Evolutionary conservation across 768 basidiomycete species (phyloP).

Genomic region (Pleurotus citrinopileatus): DNA sequence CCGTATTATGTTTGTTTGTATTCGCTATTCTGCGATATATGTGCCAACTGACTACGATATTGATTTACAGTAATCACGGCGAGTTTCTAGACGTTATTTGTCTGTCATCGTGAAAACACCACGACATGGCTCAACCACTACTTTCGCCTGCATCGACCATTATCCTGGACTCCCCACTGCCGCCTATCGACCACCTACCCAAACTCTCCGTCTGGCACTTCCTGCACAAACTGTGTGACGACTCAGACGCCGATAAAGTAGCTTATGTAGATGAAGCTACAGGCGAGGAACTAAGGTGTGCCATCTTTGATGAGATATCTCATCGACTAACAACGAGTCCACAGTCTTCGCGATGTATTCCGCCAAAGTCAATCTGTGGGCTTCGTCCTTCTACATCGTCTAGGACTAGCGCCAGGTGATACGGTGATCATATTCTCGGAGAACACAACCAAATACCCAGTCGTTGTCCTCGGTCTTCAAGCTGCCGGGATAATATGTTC

Average conservation of each 20-base stretch:
- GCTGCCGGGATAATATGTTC: constrained; percentile 4
- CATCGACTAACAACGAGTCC: neutral
- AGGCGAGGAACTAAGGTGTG: neutral
- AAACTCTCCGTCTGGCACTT: neutral
- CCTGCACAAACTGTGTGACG: neutral
- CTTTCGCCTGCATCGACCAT: neutral
- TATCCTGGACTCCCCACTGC: neutral
- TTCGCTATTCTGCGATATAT: no score
- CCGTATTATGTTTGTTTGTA: no score
- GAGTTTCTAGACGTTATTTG: no score
- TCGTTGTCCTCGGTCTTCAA: neutral
- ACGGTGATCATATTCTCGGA: constrained; percentile 2
- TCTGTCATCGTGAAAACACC: no score
- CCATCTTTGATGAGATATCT: neutral
- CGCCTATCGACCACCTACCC: neutral
- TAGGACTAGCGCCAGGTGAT: neutral
- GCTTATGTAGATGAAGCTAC: neutral
- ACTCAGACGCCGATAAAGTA: neutral
- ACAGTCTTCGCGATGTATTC: neutral
- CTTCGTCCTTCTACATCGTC: neutral
- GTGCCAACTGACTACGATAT: no score
- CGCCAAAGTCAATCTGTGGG: neutral
- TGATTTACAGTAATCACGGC: no score
- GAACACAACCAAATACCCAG: neutral
- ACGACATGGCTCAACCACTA: no score